Evolutionary conservation across 2,329 filamentous ascomycete genomes (phyloP).

Genomic region (Penicillium sp.): DNA sequence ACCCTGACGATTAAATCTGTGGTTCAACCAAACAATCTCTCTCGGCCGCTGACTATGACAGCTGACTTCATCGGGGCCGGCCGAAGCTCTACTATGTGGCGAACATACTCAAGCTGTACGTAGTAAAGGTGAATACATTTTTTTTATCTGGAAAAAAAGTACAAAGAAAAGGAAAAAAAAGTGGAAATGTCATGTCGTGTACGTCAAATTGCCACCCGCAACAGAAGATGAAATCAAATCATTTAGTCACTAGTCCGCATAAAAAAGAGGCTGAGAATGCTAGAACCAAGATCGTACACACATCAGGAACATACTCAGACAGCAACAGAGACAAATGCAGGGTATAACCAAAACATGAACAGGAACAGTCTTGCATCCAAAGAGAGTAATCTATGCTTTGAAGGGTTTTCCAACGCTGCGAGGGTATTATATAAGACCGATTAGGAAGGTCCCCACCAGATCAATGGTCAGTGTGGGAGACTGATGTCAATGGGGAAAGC

Average conservation of each 20-base stretch:
- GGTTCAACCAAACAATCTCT: not conserved
- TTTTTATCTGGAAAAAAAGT: not conserved
- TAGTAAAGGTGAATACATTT: no score
- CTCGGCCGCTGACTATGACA: not conserved
- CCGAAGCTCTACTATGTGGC: not conserved
- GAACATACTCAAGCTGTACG: not conserved
- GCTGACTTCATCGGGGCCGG: not conserved
- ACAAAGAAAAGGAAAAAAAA: not conserved
- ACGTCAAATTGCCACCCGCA: slow-evolving; percentile 10
- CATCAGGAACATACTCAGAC: slow-evolving; percentile 27
- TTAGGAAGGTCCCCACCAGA: slow-evolving; percentile 14
- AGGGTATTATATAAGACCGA: slow-evolving; percentile 23
- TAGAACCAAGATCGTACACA: slow-evolving; percentile 27
- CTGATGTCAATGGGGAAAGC: not conserved
- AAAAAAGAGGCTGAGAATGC: slow-evolving; percentile 17
- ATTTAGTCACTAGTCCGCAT: not conserved
- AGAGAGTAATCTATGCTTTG: slow-evolving; percentile 21
- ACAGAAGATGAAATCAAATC: not conserved
- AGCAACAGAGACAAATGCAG: slow-evolving; percentile 19
- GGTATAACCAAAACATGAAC: slow-evolving; percentile 23
- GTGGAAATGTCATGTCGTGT: slow-evolving; percentile 1
- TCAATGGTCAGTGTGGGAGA: not conserved
- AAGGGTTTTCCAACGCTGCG: slow-evolving; percentile 18
- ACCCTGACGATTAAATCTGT: not conserved
- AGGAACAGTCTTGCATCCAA: slow-evolving; percentile 15